phyloP scores from a whole-genome alignment of 495 filamentous ascomycete genomes.

The Trichocladium antarcticum region DNA sequence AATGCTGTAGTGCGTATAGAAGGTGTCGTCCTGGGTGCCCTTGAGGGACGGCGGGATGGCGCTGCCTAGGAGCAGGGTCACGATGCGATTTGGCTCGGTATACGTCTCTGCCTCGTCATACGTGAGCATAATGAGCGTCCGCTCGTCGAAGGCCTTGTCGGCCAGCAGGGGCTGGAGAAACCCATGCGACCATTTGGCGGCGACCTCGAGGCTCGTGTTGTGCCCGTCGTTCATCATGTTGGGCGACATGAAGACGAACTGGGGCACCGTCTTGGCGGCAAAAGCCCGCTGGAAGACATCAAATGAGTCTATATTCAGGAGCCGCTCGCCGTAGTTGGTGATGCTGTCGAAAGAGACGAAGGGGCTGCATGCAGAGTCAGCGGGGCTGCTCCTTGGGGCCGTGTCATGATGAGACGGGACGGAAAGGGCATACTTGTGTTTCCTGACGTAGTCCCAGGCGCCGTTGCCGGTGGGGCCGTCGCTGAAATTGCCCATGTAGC shows the following conservation, averaged over 20 bases:
- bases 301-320: constrained; percentile 51
- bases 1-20: constrained; percentile 63
- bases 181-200: constrained; percentile 45
- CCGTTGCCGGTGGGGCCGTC: constrained; percentile 36
- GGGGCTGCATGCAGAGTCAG: constrained; percentile 26
- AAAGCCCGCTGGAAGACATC: constrained; percentile 46
- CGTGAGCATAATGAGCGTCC: constrained; percentile 54
- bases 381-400: not conserved
- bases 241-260: constrained; percentile 57
- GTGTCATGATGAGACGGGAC: not conserved
- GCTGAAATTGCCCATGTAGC: constrained; percentile 51
- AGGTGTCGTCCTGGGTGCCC: constrained; percentile 51
- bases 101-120: constrained; percentile 57
- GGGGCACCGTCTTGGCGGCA: constrained; percentile 46
- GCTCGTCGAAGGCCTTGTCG: constrained; percentile 48
- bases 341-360: constrained; percentile 43
- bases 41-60: constrained; percentile 46
- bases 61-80: constrained; percentile 51
- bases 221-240: constrained; percentile 66
- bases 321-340: constrained; percentile 41
- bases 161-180: constrained; percentile 50
- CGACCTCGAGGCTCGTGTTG: constrained; percentile 50
- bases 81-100: constrained; percentile 45
- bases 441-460: constrained; percentile 55
- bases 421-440: constrained; percentile 45